Conservation (phyloP, 192 early-diverging fungal genomes). For the Coemansia sp. region DNA sequence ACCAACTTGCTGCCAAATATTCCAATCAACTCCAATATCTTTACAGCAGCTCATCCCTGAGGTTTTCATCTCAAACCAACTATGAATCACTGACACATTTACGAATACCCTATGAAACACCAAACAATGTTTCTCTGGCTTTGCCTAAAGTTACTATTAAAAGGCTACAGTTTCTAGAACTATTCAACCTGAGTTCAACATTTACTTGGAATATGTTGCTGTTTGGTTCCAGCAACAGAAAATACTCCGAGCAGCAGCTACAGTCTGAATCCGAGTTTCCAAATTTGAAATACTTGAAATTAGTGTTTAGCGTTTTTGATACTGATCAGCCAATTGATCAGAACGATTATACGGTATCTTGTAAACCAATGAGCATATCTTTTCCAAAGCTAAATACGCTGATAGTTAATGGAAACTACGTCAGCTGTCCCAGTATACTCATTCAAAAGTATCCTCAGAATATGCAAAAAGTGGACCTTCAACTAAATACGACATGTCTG, state of each 20-base stretch:
- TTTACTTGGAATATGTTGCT: not conserved
- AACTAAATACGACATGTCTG: not conserved
- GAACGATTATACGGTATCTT: not conserved
- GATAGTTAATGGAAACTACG: not conserved
- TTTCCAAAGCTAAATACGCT: not conserved
- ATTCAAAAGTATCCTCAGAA: not conserved
- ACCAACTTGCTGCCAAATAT: not conserved
- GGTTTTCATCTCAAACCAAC: not conserved
- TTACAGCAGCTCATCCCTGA: not conserved
- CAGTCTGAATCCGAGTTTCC: not conserved
- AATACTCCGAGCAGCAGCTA: not conserved
- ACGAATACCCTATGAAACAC: not conserved
- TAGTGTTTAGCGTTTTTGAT: not conserved
- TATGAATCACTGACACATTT: slow-evolving; percentile 1
- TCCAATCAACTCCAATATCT: not conserved
- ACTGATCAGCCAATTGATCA: not conserved
- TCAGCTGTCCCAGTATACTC: not conserved
- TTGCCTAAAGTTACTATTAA: not conserved
- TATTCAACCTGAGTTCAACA: not conserved
- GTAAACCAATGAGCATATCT: not conserved
- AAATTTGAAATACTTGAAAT: not conserved
- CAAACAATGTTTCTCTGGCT: not conserved
- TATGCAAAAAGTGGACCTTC: not conserved
- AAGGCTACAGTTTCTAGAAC: not conserved
- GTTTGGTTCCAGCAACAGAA: not conserved